Conservation (phyloP, 2,329 filamentous ascomycete species). For the Daldinia eschscholtzii region DNA sequence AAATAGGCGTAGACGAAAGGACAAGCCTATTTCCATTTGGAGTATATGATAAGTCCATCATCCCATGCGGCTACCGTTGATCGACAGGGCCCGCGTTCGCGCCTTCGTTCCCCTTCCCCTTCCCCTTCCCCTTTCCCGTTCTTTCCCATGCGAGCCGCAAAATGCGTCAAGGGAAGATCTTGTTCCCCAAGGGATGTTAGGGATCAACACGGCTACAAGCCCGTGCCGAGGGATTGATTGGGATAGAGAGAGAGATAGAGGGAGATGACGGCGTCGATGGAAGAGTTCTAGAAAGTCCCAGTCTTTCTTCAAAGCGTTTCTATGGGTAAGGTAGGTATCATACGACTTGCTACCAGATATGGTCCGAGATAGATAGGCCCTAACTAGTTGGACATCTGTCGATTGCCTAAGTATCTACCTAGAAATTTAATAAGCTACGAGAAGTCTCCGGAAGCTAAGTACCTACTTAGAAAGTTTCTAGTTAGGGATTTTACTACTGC, state of each 20-base stretch:
- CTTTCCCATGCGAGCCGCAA: too few species aligned
- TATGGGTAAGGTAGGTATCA: not conserved
- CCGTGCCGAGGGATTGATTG: too few species aligned
- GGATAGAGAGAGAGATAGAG: not conserved
- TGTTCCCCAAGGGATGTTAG: too few species aligned
- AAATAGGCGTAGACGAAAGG: not conserved
- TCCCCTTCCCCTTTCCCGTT: too few species aligned
- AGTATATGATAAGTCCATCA: constrained; percentile 36
- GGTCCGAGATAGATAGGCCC: not conserved
- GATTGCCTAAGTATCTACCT: constrained; percentile 32
- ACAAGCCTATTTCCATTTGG: constrained; percentile 32
- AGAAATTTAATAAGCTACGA: not conserved
- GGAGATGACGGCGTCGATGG: not conserved
- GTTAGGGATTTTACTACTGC: not conserved
- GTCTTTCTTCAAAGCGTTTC: not conserved
- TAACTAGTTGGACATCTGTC: not conserved
- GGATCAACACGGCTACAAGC: too few species aligned
- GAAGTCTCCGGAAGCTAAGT: not conserved
- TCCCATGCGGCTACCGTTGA: constrained; percentile 11
- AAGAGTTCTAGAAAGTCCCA: constrained; percentile 29
- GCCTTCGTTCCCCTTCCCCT: constrained; percentile 6
- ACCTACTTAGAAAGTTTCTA: not conserved
- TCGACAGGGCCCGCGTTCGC: constrained; percentile 32
- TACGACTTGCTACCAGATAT: not conserved
- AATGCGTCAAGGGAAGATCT: too few species aligned